Base-by-base conservation (phyloP, 148 eudicot genomes). In the Chenopodium berlandieri region DNA sequence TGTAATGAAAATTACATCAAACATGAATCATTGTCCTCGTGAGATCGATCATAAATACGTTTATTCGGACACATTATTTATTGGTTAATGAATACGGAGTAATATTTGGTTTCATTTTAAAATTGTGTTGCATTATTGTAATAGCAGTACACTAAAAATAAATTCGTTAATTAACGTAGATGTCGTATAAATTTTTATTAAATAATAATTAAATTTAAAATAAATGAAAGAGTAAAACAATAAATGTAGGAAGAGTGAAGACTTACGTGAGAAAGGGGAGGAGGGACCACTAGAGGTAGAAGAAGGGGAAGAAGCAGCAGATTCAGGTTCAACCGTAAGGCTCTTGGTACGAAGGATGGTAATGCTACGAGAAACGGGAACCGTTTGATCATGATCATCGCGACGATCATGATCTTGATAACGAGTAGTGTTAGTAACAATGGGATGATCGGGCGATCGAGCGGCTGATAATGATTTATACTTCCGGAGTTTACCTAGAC, bases 241-340 rank as follows among this genome's bases (percentile, higher is more conserved):
- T 2, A 17, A 54, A 75, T 17, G 46, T 5, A 27, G 71, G 46
- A 19, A 4, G 0, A 14, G 16, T 54, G 14, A 16, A 2, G 40
- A 73, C 87, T 86, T 86, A 91, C 94, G 91, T 52, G 94, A 80
- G 32, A 86, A 85, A 12, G 92, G 92, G 19, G 92, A 86, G 44
- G 74, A 81, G 12, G 94, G 91, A 6, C 90, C 77, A 82, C 65
- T 83, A 25, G 90, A 82, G 54, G 54, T 50, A n/a, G 70, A 62
- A 20, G 88, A 71, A 8, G 94, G 94, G 20, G 94, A 90, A 71
- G 91, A 77, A 4, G 94, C 83, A 2, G 23, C 77, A 4, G 91
- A 88, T 22, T 88, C 83, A 2, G 90, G 82, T 1, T 80, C 89
- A 47, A 80, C 84, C 1, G 82, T 31, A 25, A 66, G 54, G 25